These are phyloP conservation scores for Russula emetica DNA, from an alignment of 768 basidiomycete species.

Conservation along the genomic window DNA sequence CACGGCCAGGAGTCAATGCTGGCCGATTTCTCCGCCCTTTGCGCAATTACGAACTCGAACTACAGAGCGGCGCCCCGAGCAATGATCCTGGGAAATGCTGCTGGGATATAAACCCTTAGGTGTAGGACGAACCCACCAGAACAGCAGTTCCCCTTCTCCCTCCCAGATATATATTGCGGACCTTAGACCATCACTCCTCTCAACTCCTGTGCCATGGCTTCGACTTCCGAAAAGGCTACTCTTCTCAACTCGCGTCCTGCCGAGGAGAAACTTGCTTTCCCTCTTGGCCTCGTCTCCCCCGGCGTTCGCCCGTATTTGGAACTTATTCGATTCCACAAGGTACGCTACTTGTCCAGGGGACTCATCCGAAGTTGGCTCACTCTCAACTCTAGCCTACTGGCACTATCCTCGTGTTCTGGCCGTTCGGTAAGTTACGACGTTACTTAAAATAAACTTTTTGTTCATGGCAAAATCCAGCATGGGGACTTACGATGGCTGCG, in stretches of 20 bases:
- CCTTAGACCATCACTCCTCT: not conserved
- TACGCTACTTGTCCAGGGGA: not conserved
- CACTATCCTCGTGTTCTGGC: constrained; percentile 25
- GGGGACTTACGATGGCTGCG: constrained; percentile 29
- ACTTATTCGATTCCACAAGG: constrained; percentile 27
- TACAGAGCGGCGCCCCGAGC: not conserved
- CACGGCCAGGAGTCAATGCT: not conserved
- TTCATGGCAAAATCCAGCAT: constrained; percentile 19
- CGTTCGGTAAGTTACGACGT: constrained; percentile 8
- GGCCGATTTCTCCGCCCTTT: constrained; percentile 1
- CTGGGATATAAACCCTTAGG: constrained; percentile 11
- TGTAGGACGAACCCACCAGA: not conserved
- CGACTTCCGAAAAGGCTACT: constrained; percentile 10
- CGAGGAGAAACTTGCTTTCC: constrained; percentile 26
- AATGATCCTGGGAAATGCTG: not conserved
- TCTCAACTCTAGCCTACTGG: constrained; percentile 17
- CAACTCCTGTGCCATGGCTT: constrained; percentile 6
- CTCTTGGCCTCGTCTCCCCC: constrained; percentile 25
- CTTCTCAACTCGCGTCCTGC: constrained; percentile 12
- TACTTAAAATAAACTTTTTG: not conserved
- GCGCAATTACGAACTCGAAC: not conserved
- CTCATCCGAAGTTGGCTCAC: not conserved
- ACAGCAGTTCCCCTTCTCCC: not conserved
- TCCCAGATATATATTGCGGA: constrained; percentile 6
- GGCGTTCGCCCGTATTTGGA: constrained; percentile 27